Evolutionary conservation across 345 rosid genomes (phyloP), one percentile per base, ranked within the genome.

Genomic region (Populus davidiana): DNA sequence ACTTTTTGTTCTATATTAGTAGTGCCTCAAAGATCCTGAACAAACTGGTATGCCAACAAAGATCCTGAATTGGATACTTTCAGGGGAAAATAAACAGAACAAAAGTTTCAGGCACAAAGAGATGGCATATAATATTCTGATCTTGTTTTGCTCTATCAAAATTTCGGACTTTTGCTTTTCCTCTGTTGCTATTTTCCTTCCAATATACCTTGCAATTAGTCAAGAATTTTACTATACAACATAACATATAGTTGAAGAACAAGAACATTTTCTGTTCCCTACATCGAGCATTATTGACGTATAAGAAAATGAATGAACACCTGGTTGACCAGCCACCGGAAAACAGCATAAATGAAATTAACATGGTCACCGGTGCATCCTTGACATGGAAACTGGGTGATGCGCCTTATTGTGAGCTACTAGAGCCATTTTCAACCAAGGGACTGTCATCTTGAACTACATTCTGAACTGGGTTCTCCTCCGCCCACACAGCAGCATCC

Each of bases 401-500:
- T 31, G 18, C 16, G 6, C 38, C 35, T 35, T 14, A 43, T 38
- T 10, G 65, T 14, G 50, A 70, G 66, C 80, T 84, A 75, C 27
- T 56, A 29, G 76, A 47, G 31, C 66, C 84, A 70, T 76, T 84
- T 81, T 80, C 82, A 21, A 49, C 71, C 11, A 4, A n/a, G 0
- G 81, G 76, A 70, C 72, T 47, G 54, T 77, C 85, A 67, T 84
- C 89, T 62, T 79, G 81, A 72, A 90, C 93, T 43, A 88, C 70
- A 80, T 88, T 69, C 18, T 86, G 86, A 17, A 79, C 86, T 6
- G 94, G 96, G 84, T 93, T 96, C 67, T 79, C 62, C 79, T 81
- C 84, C 13, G 93, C 92, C 98, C 98, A 96, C 27, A 78, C 89
- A 0, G 88, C 91, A n/a, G 97, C 98, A 80, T 96, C 97, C 16